phyloP scores from a whole-genome alignment of 768 basidiomycete species.

The Tricholoma sp. region DNA sequence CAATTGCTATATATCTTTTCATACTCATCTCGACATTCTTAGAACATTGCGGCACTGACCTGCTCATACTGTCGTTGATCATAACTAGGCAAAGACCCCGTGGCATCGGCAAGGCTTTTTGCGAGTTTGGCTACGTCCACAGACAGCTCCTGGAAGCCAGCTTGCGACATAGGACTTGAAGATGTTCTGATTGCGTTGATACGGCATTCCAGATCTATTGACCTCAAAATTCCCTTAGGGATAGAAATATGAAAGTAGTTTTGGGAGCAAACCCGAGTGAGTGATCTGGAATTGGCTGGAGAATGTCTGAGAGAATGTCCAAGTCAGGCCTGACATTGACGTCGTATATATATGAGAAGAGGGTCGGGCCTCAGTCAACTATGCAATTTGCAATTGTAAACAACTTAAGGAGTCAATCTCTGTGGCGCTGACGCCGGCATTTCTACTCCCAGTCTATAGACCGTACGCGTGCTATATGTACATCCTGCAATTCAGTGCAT shows the following conservation, averaged over 20 bases:
- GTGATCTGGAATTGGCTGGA: conserved; percentile 44
- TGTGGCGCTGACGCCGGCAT: too few relatives aligned
- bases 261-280: conserved; percentile 41
- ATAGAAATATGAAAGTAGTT: conserved; percentile 9
- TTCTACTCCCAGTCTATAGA: too few relatives aligned
- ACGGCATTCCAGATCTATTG: conserved; percentile 44
- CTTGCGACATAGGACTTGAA: conserved; percentile 21
- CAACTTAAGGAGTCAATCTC: too few relatives aligned
- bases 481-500: too few relatives aligned
- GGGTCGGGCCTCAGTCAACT: too few relatives aligned
- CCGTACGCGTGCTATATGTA: too few relatives aligned
- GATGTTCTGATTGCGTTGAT: conserved; percentile 34
- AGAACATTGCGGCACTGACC: conserved; percentile 34
- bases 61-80: conserved; percentile 70
- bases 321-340: conserved; percentile 26
- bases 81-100: conserved; percentile 60
- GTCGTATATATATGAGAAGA: too few relatives aligned
- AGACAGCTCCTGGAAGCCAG: conserved; percentile 39
- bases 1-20: conserved; percentile 48
- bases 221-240: conserved; percentile 11
- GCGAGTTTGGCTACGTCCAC: conserved; percentile 51
- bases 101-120: conserved; percentile 61
- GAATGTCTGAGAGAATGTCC: conserved; percentile 49
- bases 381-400: background rate
- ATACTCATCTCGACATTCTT: conserved; percentile 3